Conservation (phyloP, 2,329 filamentous ascomycete genomes). For the Knufia fluminis region DNA sequence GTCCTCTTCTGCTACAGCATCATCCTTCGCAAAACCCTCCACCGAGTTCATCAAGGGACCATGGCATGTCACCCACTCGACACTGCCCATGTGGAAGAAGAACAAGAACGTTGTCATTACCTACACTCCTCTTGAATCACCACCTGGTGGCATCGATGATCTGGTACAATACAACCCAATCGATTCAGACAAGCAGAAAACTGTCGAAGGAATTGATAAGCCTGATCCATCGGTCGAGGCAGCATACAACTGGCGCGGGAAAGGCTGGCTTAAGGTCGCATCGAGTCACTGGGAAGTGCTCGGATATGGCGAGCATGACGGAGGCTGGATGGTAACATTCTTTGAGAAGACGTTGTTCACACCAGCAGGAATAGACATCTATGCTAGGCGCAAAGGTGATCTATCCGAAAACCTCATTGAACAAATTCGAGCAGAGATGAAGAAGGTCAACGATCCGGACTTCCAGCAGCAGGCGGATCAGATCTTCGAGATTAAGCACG, state of each 20-base stretch:
- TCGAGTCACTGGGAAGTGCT: slow-evolving; percentile 72
- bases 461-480: slow-evolving; percentile 45
- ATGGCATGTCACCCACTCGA: slow-evolving; percentile 68
- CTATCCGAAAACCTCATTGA: slow-evolving; percentile 49
- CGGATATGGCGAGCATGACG: slow-evolving; percentile 51
- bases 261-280: slow-evolving; percentile 63
- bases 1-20: slow-evolving; percentile 9
- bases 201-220: slow-evolving; percentile 57
- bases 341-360: slow-evolving; percentile 79
- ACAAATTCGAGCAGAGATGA: slow-evolving; percentile 48
- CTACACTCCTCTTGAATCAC: slow-evolving; percentile 49
- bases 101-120: slow-evolving; percentile 73
- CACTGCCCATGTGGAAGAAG: slow-evolving; percentile 69
- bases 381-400: slow-evolving; percentile 55
- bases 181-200: slow-evolving; percentile 44
- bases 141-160: slow-evolving; percentile 53
- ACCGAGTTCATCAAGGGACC: slow-evolving; percentile 55
- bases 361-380: slow-evolving; percentile 71
- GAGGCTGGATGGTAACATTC: slow-evolving; percentile 67
- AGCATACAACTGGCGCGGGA: slow-evolving; percentile 70
- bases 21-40: slow-evolving; percentile 33
- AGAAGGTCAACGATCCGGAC: slow-evolving; percentile 40
- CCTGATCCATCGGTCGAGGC: slow-evolving; percentile 27
- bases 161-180: slow-evolving; percentile 60
- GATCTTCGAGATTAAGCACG: slow-evolving; percentile 39